These are phyloP conservation scores for Beauveria bassiana DNA, from an alignment of 2,329 filamentous ascomycete species.

Conservation along the genomic window DNA sequence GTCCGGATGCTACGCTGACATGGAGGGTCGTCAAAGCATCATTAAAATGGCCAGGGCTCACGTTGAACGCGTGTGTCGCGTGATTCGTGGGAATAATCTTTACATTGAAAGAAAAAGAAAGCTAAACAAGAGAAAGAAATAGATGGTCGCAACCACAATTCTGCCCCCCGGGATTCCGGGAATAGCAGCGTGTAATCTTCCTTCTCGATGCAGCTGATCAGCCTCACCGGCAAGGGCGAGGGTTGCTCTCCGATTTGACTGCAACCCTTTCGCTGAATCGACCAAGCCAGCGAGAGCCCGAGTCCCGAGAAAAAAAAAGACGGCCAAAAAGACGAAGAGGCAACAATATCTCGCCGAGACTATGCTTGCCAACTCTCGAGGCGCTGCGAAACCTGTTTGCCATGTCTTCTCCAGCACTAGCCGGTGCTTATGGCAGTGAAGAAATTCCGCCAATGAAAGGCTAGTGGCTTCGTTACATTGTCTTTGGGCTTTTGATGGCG, in stretches of 20 bases:
- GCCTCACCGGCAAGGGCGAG: not conserved
- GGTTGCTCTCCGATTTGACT: not conserved
- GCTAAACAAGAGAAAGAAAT: not conserved
- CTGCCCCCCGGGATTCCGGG: too few species aligned
- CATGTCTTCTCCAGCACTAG: not conserved
- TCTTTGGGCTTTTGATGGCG: not conserved
- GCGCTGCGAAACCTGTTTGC: not conserved
- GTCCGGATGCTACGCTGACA: slow-evolving; percentile 10
- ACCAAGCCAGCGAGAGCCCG: not conserved
- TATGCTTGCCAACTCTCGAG: not conserved
- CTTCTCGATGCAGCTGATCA: not conserved
- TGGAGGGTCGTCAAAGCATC: not conserved
- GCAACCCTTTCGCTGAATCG: not conserved
- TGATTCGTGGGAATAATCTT: slow-evolving; percentile 1
- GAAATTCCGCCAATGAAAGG: not conserved
- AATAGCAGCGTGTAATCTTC: not conserved
- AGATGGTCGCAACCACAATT: not conserved
- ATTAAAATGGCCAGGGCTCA: not conserved
- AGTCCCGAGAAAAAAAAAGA: too few species aligned
- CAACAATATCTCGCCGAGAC: not conserved
- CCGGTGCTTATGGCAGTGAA: not conserved
- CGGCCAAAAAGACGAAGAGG: not conserved
- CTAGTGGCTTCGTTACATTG: not conserved
- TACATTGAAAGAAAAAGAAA: not conserved
- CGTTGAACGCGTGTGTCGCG: not conserved